Conservation (phyloP, 768 basidiomycete species). For the Strobilomyces confusus region DNA sequence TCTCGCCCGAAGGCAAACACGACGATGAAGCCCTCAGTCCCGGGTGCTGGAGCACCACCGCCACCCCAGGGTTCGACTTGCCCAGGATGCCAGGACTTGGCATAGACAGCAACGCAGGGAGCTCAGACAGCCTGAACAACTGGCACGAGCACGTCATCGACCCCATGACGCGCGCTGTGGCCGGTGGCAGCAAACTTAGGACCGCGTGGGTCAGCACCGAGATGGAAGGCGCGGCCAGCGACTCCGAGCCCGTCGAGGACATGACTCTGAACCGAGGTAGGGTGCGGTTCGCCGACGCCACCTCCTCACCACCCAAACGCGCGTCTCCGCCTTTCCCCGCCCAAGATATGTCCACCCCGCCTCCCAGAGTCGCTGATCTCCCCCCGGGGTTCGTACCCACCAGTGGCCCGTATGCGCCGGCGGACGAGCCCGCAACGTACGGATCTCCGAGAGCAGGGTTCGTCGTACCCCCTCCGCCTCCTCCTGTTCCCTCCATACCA, state of each 20-base stretch:
- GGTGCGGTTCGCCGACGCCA: constrained; percentile 16
- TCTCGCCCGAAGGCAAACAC: constrained; percentile 22
- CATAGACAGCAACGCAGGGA: constrained; percentile 11
- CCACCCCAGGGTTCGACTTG: constrained; percentile 60
- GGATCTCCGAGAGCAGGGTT: constrained; percentile 7
- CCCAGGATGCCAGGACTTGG: constrained; percentile 20
- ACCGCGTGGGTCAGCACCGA: constrained; percentile 42
- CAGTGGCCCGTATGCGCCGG: constrained; percentile 13
- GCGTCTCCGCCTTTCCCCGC: constrained; percentile 10
- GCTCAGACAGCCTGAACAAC: constrained; percentile 21
- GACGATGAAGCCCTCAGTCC: constrained; percentile 40
- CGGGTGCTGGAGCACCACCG: constrained; percentile 70
- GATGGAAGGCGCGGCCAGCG: constrained; percentile 33
- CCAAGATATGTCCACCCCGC: constrained; percentile 14
- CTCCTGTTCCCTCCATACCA: constrained; percentile 3
- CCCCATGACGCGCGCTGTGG: constrained; percentile 26
- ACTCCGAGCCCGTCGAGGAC: constrained; percentile 25
- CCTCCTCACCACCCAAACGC: constrained; percentile 12
- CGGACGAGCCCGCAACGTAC: constrained; percentile 6
- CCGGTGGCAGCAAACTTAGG: constrained; percentile 17
- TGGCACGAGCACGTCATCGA: constrained; percentile 30
- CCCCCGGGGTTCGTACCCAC: constrained; percentile 31
- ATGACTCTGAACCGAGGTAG: constrained; percentile 8
- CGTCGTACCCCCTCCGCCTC: constrained; percentile 19
- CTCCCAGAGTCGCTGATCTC: constrained; percentile 16